Evolutionary conservation across 2,329 filamentous ascomycete species (phyloP).

Genomic region (Nemania bipapillata): DNA sequence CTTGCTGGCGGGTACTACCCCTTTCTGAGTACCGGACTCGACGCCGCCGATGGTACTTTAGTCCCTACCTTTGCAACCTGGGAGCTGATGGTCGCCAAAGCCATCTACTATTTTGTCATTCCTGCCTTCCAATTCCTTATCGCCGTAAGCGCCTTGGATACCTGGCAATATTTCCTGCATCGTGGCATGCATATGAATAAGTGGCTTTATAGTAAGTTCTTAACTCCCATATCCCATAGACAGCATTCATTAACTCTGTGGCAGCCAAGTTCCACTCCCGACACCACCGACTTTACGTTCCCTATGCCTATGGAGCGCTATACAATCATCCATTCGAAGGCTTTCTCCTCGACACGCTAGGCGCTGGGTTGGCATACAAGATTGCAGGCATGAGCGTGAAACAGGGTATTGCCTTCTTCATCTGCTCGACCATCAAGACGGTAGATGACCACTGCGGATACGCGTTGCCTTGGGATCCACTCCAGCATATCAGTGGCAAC

Average conservation of each 20-base stretch:
- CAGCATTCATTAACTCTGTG: constrained; percentile 42
- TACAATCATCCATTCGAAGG: constrained; percentile 98
- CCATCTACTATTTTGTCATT: constrained; percentile 81
- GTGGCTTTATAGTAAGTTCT: constrained; percentile 90
- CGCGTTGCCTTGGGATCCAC: constrained; percentile 90
- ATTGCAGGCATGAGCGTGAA: constrained; percentile 82
- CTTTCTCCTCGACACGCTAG: constrained; percentile 90
- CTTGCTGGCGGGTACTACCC: constrained; percentile 86
- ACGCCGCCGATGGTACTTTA: constrained; percentile 61
- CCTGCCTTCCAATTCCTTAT: constrained; percentile 80
- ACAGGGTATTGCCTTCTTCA: constrained; percentile 90
- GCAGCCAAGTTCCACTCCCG: constrained; percentile 88
- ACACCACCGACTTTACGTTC: constrained; percentile 96
- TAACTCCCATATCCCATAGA: constrained; percentile 65
- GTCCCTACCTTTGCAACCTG: constrained; percentile 82
- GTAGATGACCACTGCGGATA: constrained; percentile 98
- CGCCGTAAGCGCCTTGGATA: constrained; percentile 83
- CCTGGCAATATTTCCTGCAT: constrained; percentile 98
- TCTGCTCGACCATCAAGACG: constrained; percentile 90
- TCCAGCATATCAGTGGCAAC: constrained; percentile 92
- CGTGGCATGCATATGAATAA: constrained; percentile 97
- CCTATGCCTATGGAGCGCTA: constrained; percentile 94
- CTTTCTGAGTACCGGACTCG: constrained; percentile 69
- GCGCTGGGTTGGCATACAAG: constrained; percentile 85
- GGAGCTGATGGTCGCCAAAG: constrained; percentile 79